A percentile compares a stretch with the other conserved stretches of the same genome.
Evolutionary conservation across 1,284 basidiomycete species (phyloP).

Genomic region (Ceraceosorus bombacis): DNA sequence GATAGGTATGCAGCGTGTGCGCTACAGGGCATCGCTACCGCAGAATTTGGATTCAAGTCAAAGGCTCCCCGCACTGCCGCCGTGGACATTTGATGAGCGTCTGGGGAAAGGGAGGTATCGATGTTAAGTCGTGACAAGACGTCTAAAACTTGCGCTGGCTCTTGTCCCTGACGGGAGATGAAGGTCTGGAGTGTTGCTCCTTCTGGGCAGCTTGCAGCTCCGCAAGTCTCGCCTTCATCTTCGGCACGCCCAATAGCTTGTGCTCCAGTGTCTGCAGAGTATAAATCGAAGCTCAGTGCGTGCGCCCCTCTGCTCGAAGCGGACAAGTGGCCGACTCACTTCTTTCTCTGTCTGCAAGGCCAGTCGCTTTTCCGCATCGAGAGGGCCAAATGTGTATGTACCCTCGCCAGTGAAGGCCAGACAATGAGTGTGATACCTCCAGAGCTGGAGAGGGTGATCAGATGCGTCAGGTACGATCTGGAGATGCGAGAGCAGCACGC

Average conservation of each 20-base stretch:
- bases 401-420: conserved; percentile 52
- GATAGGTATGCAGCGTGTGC: too few relatives aligned
- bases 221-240: conserved; percentile 67
- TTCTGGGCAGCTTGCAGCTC: conserved; percentile 56
- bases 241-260: conserved; percentile 58
- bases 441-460: conserved; percentile 61
- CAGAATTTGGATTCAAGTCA: too few relatives aligned
- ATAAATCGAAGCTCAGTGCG: too few relatives aligned
- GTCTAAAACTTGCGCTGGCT: too few relatives aligned
- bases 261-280: conserved; percentile 38
- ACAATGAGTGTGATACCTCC: conserved; percentile 68
- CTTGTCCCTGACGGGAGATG: too few relatives aligned
- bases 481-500: background rate
- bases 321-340: background rate
- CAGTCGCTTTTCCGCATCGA: conserved; percentile 83
- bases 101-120: too few relatives aligned
- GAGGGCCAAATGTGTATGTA: conserved; percentile 65
- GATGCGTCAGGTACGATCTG: background rate
- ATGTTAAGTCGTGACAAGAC: too few relatives aligned
- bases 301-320: too few relatives aligned
- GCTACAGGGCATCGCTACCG: too few relatives aligned
- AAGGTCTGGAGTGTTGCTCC: background rate
- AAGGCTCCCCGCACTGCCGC: too few relatives aligned
- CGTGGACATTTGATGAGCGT: too few relatives aligned
- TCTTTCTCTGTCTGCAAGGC: conserved; percentile 83